These are phyloP conservation scores for Penicillium brevicompactum DNA, from an alignment of 2,329 filamentous ascomycete species.

Conservation along the genomic window DNA sequence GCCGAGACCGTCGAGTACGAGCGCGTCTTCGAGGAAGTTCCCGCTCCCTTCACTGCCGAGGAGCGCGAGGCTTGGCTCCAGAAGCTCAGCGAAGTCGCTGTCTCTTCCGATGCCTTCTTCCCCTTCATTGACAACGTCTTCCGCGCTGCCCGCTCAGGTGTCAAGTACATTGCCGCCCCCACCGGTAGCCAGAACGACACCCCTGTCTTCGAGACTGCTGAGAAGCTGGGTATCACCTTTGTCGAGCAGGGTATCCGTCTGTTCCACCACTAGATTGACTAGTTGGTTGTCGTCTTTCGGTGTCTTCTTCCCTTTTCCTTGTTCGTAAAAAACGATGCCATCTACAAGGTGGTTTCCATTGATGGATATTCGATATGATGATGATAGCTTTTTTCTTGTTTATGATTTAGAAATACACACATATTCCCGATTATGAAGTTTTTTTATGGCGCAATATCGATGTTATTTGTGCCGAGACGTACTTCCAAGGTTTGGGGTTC, in stretches of 20 bases:
- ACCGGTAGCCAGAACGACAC: conserved; percentile 66
- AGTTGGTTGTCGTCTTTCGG: conserved; percentile 4
- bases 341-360: conserved; percentile 2
- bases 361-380: conserved; percentile 23
- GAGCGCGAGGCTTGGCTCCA: conserved; percentile 85
- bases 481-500: neutral
- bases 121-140: conserved; percentile 98
- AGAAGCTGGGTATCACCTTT: conserved; percentile 90
- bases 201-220: conserved; percentile 72
- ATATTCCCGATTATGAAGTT: conserved; percentile 1
- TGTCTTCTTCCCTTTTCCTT: conserved; percentile 4
- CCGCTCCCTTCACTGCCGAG: conserved; percentile 75
- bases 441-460: neutral
- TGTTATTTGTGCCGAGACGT: neutral
- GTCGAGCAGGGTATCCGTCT: conserved; percentile 91
- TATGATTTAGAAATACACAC: conserved; percentile 23
- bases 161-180: conserved; percentile 94
- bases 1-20: conserved; percentile 86
- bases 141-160: conserved; percentile 82
- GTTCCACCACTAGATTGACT: conserved; percentile 82
- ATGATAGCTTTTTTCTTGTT: conserved; percentile 29
- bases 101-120: conserved; percentile 97
- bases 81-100: conserved; percentile 73
- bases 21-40: conserved; percentile 85
- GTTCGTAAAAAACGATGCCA: conserved; percentile 16